Base-by-base conservation (phyloP, 1,139 yeast genomes). In the Saccharomyces hybrid region DNA sequence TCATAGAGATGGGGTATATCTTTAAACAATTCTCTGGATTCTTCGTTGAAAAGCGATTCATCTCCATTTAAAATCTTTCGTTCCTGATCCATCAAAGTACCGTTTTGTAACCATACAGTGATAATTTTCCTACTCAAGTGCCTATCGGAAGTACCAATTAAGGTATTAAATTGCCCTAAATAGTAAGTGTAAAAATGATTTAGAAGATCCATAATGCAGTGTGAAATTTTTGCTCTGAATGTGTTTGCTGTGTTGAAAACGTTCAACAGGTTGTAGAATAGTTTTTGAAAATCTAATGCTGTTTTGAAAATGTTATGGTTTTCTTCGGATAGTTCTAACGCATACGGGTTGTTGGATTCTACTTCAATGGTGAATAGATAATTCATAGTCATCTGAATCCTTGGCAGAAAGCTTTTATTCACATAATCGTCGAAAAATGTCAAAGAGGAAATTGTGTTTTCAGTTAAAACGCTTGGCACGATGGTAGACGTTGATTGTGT, bases 391-490 rank as follows among this genome's bases (percentile, higher is more conserved):
- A 78, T 79, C 52, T 81, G 82, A 32, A 90, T 75, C 52, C 82
- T 81, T 0, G 91, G 83, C 52, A 86, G 74, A 62, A 86, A 89
- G 2, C 81, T 76, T 8, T 74, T 70, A 48, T 75, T 76, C 87
- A 91, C 82, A 61, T 86, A 87, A 8, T 75, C 75, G 42, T 78
- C 78, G 65, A 88, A 82, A 64, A 88, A 87, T 5, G 67, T 57
- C 26, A 71, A 51, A 3, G 78, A 71, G 1, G 68, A 59, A 8
- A 64, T 67, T 2, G 69, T 63, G 5, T 67, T 64, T 31, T 68
- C 66, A 6, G 65, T 58, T 2, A 64, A 58, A 11, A 63, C 54
- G n/a, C 54, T 52, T 5, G 78, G 70, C 58, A 78, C 54, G 63
- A 73, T 72, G 48, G 63, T 67, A 46, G 76, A 74, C 51, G 86